Conservation (phyloP, 345 rosid genomes). For the Brassica incana region DNA sequence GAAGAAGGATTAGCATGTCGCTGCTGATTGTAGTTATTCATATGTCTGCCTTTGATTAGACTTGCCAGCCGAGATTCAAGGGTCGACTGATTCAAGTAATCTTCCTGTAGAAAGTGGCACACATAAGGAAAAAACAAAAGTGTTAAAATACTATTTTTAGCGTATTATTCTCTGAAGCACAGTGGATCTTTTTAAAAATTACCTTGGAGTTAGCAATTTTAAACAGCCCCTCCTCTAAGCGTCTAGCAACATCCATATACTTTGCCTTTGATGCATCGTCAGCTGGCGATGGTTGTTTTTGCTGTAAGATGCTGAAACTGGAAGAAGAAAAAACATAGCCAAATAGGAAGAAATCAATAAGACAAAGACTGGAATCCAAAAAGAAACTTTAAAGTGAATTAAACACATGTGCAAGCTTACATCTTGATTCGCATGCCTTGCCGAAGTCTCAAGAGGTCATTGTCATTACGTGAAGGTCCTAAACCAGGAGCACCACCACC, state of each 20-base stretch:
- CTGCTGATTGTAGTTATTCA: constrained; percentile 53
- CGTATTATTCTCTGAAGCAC: background rate
- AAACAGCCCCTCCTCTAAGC: constrained; percentile 86
- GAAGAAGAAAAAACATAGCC: constrained; percentile 4
- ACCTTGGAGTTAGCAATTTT: constrained; percentile 74
- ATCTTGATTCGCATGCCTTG: constrained; percentile 52
- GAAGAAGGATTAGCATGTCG: constrained; percentile 66
- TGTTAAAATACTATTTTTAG: no score
- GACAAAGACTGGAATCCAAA: background rate
- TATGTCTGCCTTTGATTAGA: constrained; percentile 50
- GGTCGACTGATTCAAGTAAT: constrained; percentile 71
- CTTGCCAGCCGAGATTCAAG: constrained; percentile 66
- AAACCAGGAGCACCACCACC: constrained; percentile 37
- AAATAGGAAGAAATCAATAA: background rate
- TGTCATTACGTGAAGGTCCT: constrained; percentile 47
- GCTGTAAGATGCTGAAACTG: constrained; percentile 57
- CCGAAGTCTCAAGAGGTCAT: constrained; percentile 51
- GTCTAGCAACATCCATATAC: constrained; percentile 67
- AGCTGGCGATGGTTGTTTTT: constrained; percentile 51
- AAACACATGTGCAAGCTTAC: constrained; percentile 41
- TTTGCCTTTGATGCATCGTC: constrained; percentile 52
- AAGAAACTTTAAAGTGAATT: background rate
- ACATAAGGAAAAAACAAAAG: background rate
- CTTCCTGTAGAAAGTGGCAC: constrained; percentile 56
- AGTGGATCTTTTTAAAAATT: background rate